A percentile compares a stretch with the other conserved stretches of the same genome.
Conservation (phyloP, 2,329 filamentous ascomycete species). For the Calonectria ilicicola region DNA sequence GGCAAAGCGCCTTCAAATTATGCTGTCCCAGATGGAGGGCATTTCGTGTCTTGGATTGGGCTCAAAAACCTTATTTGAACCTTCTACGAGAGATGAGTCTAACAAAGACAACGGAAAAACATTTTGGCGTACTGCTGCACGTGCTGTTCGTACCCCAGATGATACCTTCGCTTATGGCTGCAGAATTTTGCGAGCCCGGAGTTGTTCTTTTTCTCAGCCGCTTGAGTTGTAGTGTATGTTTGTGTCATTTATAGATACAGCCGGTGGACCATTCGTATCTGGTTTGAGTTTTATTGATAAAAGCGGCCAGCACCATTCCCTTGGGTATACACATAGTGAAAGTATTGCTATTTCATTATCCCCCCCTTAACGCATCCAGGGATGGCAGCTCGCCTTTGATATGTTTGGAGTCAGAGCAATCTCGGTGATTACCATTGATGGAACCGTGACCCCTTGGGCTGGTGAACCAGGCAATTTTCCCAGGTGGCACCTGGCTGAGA, state of each 20-base stretch:
- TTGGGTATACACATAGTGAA: constrained; percentile 25
- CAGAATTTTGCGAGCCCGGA: constrained; percentile 11
- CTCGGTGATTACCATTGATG: constrained; percentile 7
- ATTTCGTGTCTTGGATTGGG: constrained; percentile 7
- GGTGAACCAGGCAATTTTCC: constrained; percentile 11
- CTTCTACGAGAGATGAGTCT: background rate
- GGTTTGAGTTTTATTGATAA: constrained; percentile 19
- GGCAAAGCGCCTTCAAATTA: background rate
- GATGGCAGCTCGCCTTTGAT: constrained; percentile 30
- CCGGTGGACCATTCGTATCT: constrained; percentile 17
- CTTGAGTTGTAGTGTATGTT: constrained; percentile 7
- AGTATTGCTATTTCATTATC: background rate
- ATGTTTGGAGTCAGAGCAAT: constrained; percentile 19
- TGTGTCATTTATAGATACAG: constrained; percentile 17
- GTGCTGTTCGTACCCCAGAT: background rate
- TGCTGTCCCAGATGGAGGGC: constrained; percentile 13
- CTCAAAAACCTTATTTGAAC: constrained; percentile 18
- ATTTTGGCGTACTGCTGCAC: constrained; percentile 16
- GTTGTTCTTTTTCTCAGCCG: background rate
- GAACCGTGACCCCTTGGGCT: constrained; percentile 20
- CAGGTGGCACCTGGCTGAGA: constrained; percentile 18
- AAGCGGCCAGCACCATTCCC: background rate
- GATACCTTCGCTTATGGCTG: constrained; percentile 8
- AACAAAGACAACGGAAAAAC: background rate
- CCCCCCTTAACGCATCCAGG: constrained; percentile 14